Conservation (phyloP, 192 early-diverging fungal genomes). For the Coemansia erecta region DNA sequence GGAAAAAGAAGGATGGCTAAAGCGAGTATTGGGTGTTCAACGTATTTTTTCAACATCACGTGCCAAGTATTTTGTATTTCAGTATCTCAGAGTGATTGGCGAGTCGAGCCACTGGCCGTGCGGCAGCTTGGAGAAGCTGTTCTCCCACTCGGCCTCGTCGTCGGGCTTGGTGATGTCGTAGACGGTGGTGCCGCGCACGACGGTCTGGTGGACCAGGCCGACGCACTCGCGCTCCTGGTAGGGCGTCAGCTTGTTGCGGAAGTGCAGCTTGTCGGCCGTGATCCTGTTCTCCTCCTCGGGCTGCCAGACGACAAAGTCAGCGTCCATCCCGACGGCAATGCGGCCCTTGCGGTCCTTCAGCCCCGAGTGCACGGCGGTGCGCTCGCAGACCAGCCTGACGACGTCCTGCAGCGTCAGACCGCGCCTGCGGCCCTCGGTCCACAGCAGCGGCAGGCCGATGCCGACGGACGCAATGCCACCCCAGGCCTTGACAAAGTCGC, state of each 20-base stretch:
- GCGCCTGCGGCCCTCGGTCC: constrained; percentile 71
- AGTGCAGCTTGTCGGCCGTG: constrained; percentile 65
- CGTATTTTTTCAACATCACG: not conserved
- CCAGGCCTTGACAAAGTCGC: constrained; percentile 79
- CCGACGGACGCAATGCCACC: constrained; percentile 79
- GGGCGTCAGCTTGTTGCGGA: constrained; percentile 79
- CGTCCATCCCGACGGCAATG: constrained; percentile 67
- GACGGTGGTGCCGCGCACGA: constrained; percentile 65
- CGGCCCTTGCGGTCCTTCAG: constrained; percentile 67
- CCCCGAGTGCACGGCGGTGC: constrained; percentile 61
- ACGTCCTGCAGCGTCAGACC: constrained; percentile 61
- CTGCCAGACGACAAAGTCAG: constrained; percentile 77
- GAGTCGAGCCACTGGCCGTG: constrained; percentile 48
- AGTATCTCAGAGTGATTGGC: constrained; percentile 19
- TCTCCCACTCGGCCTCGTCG: constrained; percentile 22
- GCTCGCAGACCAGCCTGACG: constrained; percentile 63
- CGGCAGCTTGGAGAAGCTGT: constrained; percentile 30
- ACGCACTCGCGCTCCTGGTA: constrained; percentile 63
- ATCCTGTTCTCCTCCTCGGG: constrained; percentile 64
- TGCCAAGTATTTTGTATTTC: not conserved
- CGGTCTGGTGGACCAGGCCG: constrained; percentile 68
- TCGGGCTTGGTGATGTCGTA: constrained; percentile 31
- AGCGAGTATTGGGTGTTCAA: not conserved
- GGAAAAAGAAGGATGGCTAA: not conserved
- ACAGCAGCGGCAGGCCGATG: constrained; percentile 75